Evolutionary conservation across 1,284 basidiomycete genomes (phyloP).

Genomic region (Agroathelia rolfsii): DNA sequence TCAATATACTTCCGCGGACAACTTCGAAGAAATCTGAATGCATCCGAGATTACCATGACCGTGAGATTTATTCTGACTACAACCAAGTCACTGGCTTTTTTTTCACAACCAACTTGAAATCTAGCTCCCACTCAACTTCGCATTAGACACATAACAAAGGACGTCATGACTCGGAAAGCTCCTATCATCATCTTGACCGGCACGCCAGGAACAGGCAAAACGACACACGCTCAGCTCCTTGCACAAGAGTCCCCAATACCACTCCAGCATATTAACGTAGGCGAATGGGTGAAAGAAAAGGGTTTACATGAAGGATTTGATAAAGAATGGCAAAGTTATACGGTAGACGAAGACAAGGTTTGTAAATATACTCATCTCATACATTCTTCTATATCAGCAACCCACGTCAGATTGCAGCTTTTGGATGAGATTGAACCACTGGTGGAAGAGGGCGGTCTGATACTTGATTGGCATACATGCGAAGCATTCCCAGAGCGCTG

Average conservation of each 20-base stretch:
- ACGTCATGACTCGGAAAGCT: constrained; percentile 13
- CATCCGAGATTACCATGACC: too few species aligned
- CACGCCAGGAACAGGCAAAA: constrained; percentile 82
- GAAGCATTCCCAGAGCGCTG: constrained; percentile 93
- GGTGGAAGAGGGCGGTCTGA: constrained; percentile 62
- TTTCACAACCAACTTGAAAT: too few species aligned
- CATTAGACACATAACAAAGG: too few species aligned
- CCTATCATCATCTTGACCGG: constrained; percentile 94
- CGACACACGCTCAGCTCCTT: constrained; percentile 81
- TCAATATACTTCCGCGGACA: too few species aligned
- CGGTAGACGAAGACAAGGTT: constrained; percentile 92
- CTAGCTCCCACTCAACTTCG: too few species aligned
- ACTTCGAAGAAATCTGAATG: too few species aligned
- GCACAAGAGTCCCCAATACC: constrained; percentile 56
- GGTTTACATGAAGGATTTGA: constrained; percentile 81
- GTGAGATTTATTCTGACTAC: too few species aligned
- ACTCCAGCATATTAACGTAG: constrained; percentile 80
- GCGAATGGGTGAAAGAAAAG: constrained; percentile 81
- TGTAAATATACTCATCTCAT: constrained; percentile 12
- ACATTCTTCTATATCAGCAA: background rate
- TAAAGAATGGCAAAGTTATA: constrained; percentile 91
- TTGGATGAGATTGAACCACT: constrained; percentile 82
- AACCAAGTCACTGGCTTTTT: too few species aligned
- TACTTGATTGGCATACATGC: constrained; percentile 97
- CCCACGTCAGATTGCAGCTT: constrained; percentile 52